A percentile compares a stretch with the other conserved stretches of the same genome.
These are phyloP conservation scores for Aquilaria malaccensis DNA, from an alignment of 345 rosid genomes.

Conservation along the genomic window DNA sequence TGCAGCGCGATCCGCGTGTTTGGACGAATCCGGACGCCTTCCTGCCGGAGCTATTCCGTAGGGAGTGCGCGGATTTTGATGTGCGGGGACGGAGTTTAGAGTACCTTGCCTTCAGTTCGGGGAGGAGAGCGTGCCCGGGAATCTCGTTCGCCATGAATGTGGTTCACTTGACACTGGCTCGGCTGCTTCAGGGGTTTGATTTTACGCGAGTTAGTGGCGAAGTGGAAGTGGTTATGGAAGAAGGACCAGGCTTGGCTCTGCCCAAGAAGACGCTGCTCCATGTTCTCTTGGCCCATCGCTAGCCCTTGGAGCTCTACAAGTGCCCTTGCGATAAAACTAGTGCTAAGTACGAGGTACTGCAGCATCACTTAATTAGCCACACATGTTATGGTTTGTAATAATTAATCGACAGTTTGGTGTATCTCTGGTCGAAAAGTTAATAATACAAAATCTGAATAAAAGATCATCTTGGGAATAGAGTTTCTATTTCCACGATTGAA, in stretches of 20 bases:
- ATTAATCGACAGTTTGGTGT: too few species aligned
- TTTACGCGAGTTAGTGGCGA: background rate
- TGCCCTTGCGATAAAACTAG: too few species aligned
- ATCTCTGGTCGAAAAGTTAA: too few species aligned
- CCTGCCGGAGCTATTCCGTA: constrained; percentile 43
- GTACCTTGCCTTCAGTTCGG: constrained; percentile 40
- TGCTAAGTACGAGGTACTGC: too few species aligned
- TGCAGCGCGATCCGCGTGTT: constrained; percentile 43
- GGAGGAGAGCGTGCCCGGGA: constrained; percentile 59
- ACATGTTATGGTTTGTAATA: too few species aligned
- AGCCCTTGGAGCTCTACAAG: constrained; percentile 19
- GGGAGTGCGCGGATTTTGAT: constrained; percentile 8
- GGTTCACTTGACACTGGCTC: constrained; percentile 36
- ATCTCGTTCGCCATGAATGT: constrained; percentile 30
- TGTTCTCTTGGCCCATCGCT: constrained; percentile 34
- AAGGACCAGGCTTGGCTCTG: constrained; percentile 40
- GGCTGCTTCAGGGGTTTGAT: constrained; percentile 45
- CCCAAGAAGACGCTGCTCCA: constrained; percentile 35
- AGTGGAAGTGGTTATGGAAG: constrained; percentile 33
- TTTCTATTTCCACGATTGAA: too few species aligned
- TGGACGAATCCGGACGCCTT: constrained; percentile 36
- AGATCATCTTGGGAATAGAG: too few species aligned
- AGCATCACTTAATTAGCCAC: too few species aligned
- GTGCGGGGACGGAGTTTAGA: constrained; percentile 15
- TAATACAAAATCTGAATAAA: too few species aligned